Evolutionary conservation across 202 grass and related monocot genomes (phyloP), one percentile per base, ranked within the genome.

Genomic region (Tripidium arundinaceum): DNA sequence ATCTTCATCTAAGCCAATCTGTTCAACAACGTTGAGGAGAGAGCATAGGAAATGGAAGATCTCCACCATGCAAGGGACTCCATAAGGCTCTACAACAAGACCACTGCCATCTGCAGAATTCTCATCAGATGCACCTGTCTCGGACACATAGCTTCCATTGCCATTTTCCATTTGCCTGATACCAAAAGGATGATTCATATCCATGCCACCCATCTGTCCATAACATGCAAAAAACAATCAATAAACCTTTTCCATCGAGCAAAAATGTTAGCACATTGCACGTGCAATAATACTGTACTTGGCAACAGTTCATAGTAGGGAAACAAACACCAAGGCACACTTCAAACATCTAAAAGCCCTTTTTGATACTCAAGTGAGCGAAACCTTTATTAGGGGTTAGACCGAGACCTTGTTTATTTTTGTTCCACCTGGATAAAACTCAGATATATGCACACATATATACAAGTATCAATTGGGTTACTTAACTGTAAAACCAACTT

Each of bases 11-110:
- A 87, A 88, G 1, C 92, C 92, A 19, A 84, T 84, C 78, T 91
- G 95, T 28, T 98, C 95, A 47, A 80, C 90, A 45, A 90, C 66
- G 81, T 90, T 90, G 69, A 91, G 85, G 47, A 96, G 92, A 86
- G 90, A 99, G 72, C 97, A 99, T 11, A 99, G 81, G 67, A 99
- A 99, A 80, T 99, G 89, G 50, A 99, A 96, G 61, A 99, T 91
- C 89, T 99, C 97, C 78, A 93, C 97, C 97, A 96, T 96, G 80
- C 97, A 99, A 85, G 92, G 87, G 54, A 93, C 85, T 67, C 97
- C 93, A 33, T 96, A 96, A 81, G 93, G 93, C 33, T 93, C 87
- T 65, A 99, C 89, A 18, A 81, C 64, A 49, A 80, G 78, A 10
- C 77, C 83, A 75, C 77, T 79, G 60, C 67, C 79, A 81, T 88